Evolutionary conservation across 1,139 yeast genomes (phyloP).

Genomic region (Insectozyma bohioensis): DNA sequence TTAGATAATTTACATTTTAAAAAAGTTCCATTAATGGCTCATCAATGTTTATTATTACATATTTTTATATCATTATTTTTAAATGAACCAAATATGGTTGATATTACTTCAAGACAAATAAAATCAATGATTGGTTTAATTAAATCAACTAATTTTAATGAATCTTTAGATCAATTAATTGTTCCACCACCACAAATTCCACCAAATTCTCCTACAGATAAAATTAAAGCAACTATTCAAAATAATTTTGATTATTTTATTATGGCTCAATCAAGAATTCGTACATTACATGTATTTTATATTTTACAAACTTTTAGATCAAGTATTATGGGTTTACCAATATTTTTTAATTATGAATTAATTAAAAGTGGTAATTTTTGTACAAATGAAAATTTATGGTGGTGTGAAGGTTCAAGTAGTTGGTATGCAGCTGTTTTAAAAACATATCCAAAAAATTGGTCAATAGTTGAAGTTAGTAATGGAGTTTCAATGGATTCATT

Average conservation of each 20-base stretch:
- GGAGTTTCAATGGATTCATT: slow-evolving; percentile 53
- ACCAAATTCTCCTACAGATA: slow-evolving; percentile 18
- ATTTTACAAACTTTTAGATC: slow-evolving; percentile 71
- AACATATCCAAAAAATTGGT: slow-evolving; percentile 16
- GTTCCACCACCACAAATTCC: slow-evolving; percentile 51
- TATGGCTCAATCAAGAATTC: slow-evolving; percentile 77
- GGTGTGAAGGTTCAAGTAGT: slow-evolving; percentile 50
- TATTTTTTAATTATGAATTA: slow-evolving; percentile 55
- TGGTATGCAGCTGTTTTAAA: slow-evolving; percentile 48
- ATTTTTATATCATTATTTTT: slow-evolving; percentile 82
- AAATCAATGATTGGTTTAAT: slow-evolving; percentile 78
- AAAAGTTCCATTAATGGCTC: slow-evolving; percentile 82
- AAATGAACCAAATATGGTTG: slow-evolving; percentile 71
- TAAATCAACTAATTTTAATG: slow-evolving; percentile 71
- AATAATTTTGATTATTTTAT: slow-evolving; percentile 72
- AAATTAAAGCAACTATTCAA: slow-evolving; percentile 20
- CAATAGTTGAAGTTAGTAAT: slow-evolving; percentile 55
- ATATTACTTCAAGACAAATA: slow-evolving; percentile 72
- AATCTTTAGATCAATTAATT: slow-evolving; percentile 62
- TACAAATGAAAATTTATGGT: slow-evolving; percentile 68
- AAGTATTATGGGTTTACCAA: slow-evolving; percentile 60
- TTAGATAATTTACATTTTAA: slow-evolving; percentile 50
- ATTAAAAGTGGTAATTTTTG: slow-evolving; percentile 78
- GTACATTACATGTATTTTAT: slow-evolving; percentile 81
- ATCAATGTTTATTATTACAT: slow-evolving; percentile 79